Percentiles rank a stretch among this genome's conserved stretches.
Conservation (phyloP, 345 rosid species). For the Limnanthes douglasii region DNA sequence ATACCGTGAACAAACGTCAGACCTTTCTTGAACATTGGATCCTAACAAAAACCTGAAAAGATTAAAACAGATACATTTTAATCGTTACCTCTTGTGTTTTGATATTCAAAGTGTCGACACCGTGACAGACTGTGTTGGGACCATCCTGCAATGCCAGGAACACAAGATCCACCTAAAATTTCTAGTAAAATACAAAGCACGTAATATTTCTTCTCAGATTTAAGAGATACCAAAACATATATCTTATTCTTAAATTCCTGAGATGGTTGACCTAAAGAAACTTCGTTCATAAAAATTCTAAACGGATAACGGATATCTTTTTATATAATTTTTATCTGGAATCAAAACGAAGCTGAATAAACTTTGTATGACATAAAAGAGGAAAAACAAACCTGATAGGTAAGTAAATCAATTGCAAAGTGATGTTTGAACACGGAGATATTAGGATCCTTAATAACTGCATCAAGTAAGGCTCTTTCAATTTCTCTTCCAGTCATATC, state of each 20-base stretch:
- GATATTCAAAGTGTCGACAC: slow-evolving; percentile 76
- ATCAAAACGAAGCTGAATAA: too few species aligned
- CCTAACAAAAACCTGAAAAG: slow-evolving; percentile 2
- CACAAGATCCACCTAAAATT: slow-evolving; percentile 3
- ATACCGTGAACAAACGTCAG: too few species aligned
- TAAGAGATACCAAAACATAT: too few species aligned
- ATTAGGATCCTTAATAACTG: slow-evolving; percentile 63
- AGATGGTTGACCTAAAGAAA: not conserved
- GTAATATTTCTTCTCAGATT: too few species aligned
- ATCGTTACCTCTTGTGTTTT: slow-evolving; percentile 66
- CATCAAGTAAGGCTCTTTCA: slow-evolving; percentile 80
- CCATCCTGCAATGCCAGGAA: slow-evolving; percentile 43
- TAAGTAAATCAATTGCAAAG: slow-evolving; percentile 82
- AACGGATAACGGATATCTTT: too few species aligned
- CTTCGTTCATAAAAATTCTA: slow-evolving; percentile 1
- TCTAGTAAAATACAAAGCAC: too few species aligned
- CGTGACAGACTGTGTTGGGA: slow-evolving; percentile 57
- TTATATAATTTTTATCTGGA: too few species aligned
- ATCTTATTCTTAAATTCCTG: not conserved
- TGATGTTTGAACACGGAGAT: slow-evolving; percentile 76
- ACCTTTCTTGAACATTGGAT: not conserved
- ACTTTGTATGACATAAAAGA: too few species aligned
- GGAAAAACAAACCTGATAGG: slow-evolving; percentile 46
- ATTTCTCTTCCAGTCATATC: slow-evolving; percentile 99
- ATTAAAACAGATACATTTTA: not conserved